Conservation (phyloP, 106 monocot species). For the Dendrobium catenatum region DNA sequence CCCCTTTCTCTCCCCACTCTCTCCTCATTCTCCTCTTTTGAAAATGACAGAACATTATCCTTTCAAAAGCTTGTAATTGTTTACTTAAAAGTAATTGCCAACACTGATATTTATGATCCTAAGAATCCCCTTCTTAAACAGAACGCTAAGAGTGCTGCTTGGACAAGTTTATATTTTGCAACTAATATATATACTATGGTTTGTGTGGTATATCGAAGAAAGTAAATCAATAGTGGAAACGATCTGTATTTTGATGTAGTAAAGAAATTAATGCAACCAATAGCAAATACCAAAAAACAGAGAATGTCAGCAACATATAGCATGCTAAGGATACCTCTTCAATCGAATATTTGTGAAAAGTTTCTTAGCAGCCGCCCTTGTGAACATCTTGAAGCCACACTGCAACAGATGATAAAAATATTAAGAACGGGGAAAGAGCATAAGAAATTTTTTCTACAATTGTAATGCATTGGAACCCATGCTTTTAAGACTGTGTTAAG, state of each 20-base stretch:
- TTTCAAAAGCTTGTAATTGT: neutral
- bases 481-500: neutral
- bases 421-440: neutral
- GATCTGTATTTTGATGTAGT: neutral
- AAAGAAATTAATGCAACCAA: neutral
- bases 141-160: neutral
- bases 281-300: neutral
- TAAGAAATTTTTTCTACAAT: neutral
- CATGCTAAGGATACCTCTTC: conserved; percentile 50
- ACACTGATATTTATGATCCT: neutral
- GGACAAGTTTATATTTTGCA: neutral
- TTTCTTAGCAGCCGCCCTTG: conserved; percentile 80
- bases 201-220: too few relatives aligned
- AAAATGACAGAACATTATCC: neutral
- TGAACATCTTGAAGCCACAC: conserved; percentile 99
- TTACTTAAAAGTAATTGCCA: neutral
- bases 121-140: neutral
- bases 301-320: neutral
- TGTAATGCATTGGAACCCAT: neutral
- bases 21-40: neutral
- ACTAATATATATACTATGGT: neutral
- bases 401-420: conserved; percentile 23
- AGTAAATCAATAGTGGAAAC: neutral
- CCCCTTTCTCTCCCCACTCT: neutral
- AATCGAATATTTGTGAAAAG: conserved; percentile 88